These are phyloP conservation scores for Verticillium nubilum DNA, from an alignment of 2,329 filamentous ascomycete species.

Conservation along the genomic window DNA sequence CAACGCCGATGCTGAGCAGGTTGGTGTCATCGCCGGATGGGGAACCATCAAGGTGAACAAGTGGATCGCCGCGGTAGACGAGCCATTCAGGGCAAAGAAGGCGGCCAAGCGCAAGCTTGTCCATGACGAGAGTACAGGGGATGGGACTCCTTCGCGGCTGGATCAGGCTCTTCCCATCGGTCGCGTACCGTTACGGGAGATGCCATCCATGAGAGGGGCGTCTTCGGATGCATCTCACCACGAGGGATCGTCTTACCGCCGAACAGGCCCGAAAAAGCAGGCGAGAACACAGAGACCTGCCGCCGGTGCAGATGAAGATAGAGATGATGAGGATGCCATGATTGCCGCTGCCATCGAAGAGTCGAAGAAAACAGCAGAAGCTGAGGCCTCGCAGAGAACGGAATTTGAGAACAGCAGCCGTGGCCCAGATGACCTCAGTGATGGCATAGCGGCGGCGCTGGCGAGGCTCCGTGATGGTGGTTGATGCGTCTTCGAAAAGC, in stretches of 20 bases:
- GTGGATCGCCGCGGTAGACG: constrained; percentile 76
- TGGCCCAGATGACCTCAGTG: constrained; percentile 34
- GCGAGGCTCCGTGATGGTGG: constrained; percentile 42
- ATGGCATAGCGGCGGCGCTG: constrained; percentile 55
- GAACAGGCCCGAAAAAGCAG: not conserved
- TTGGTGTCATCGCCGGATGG: constrained; percentile 84
- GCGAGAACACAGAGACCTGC: not conserved
- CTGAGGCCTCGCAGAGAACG: constrained; percentile 13
- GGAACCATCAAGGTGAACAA: constrained; percentile 89
- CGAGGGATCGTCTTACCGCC: not conserved
- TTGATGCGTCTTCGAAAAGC: not conserved
- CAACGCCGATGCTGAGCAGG: constrained; percentile 81
- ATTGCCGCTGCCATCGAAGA: constrained; percentile 41
- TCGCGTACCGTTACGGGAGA: constrained; percentile 34
- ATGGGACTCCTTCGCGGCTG: constrained; percentile 20
- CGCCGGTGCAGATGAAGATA: constrained; percentile 33
- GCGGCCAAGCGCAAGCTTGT: constrained; percentile 45
- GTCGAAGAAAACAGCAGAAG: constrained; percentile 32
- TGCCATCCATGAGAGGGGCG: constrained; percentile 17
- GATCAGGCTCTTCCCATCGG: constrained; percentile 34
- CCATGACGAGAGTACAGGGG: constrained; percentile 16
- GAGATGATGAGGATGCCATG: constrained; percentile 44
- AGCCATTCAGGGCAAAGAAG: constrained; percentile 75
- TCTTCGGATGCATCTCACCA: not conserved
- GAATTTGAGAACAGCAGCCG: constrained; percentile 3